A percentile compares a stretch with the other conserved stretches of the same genome.
phyloP scores from a whole-genome alignment of 805 yeast genomes.

The Metschnikowia similis region DNA sequence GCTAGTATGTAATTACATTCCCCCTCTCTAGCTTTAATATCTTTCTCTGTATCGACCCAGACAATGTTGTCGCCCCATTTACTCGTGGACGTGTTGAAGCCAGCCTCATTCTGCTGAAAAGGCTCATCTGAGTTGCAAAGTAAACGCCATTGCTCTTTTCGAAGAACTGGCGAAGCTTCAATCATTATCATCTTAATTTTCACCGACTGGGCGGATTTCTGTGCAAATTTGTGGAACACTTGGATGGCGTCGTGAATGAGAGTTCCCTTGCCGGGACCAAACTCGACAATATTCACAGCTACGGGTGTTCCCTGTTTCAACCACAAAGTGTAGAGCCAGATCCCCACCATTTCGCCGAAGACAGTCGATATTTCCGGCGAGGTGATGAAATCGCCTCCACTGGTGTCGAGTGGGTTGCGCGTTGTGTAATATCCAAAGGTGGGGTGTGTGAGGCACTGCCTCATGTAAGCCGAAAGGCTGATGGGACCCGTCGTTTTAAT shows the following conservation, averaged over 20 bases:
- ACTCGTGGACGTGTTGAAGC: conserved; percentile 36
- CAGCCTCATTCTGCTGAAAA: conserved; percentile 21
- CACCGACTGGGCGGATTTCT: conserved; percentile 17
- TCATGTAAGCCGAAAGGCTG: conserved; percentile 68
- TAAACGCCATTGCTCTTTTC: conserved; percentile 49
- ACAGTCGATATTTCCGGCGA: conserved; percentile 85
- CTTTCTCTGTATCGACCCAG: conserved; percentile 62
- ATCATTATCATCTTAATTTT: conserved; percentile 50
- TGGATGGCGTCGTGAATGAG: conserved; percentile 61
- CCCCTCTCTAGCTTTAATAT: conserved; percentile 23
- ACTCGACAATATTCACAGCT: conserved; percentile 58
- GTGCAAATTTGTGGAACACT: conserved; percentile 40
- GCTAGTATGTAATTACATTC: conserved; percentile 65
- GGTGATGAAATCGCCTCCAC: conserved; percentile 71
- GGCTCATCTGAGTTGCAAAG: conserved; percentile 35
- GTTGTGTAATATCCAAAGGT: conserved; percentile 75
- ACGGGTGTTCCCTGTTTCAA: conserved; percentile 48
- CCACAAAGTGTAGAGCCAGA: conserved; percentile 65
- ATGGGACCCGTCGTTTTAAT: conserved; percentile 74
- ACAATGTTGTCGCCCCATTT: conserved; percentile 49
- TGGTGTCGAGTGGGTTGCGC: conserved; percentile 61
- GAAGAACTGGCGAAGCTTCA: conserved; percentile 67
- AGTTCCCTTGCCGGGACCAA: conserved; percentile 86
- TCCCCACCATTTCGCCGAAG: conserved; percentile 80
- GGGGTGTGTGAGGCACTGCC: conserved; percentile 78